phyloP scores from a whole-genome alignment of 805 yeast species.

The Candida glaebosa region DNA sequence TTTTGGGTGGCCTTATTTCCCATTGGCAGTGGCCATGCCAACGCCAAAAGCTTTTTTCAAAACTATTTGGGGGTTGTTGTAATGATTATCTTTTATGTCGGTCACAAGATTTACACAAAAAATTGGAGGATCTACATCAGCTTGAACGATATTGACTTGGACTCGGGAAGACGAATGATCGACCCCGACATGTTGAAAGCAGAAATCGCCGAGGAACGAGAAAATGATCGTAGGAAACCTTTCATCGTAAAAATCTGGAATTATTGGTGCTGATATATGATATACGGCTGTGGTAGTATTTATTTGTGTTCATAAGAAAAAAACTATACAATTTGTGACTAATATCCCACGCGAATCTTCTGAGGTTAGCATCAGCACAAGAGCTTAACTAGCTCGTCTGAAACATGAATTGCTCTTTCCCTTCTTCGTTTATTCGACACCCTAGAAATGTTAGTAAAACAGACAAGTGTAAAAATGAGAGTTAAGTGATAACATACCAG shows the following conservation, averaged over 20 bases:
- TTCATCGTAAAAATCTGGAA: slow-evolving; percentile 20
- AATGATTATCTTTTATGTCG: slow-evolving; percentile 29
- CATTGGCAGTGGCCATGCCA: slow-evolving; percentile 26
- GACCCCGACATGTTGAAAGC: slow-evolving; percentile 31
- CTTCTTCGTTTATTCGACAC: slow-evolving; percentile 57
- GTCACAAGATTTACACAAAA: slow-evolving; percentile 36
- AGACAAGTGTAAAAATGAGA: background rate
- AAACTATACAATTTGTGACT: slow-evolving; percentile 3
- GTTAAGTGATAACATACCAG: slow-evolving; percentile 10
- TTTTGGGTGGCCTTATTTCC: slow-evolving; percentile 43
- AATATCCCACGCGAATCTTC: too few relatives aligned
- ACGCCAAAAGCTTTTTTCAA: slow-evolving; percentile 34
- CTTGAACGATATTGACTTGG: slow-evolving; percentile 32
- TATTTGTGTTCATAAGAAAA: slow-evolving; percentile 10
- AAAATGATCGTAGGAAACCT: slow-evolving; percentile 22
- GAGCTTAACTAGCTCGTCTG: slow-evolving; percentile 6
- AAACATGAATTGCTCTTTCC: slow-evolving; percentile 5
- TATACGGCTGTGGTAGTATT: background rate
- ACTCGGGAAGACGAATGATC: slow-evolving; percentile 30
- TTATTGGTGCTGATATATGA: slow-evolving; percentile 10
- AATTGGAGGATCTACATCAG: slow-evolving; percentile 30
- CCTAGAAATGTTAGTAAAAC: slow-evolving; percentile 18
- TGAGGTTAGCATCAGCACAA: slow-evolving; percentile 10
- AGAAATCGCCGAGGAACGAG: slow-evolving; percentile 33
- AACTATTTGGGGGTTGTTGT: slow-evolving; percentile 33